Percentiles rank a stretch among this genome's conserved stretches.
phyloP scores from a whole-genome alignment of 306 rosid species.

The apple (Malus domestica) region DNA sequence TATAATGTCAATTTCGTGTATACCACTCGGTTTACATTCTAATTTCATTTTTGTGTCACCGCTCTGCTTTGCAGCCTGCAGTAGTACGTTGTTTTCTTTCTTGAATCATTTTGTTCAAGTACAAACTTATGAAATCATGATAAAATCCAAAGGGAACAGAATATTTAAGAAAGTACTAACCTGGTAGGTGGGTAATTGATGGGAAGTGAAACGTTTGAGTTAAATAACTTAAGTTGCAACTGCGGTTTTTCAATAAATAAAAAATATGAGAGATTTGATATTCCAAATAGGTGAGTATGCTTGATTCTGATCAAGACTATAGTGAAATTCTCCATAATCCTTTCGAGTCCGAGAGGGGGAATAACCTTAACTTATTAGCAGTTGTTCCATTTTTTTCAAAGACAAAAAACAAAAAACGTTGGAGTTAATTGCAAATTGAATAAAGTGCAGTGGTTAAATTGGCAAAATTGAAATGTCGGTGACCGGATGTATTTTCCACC shows the following conservation, averaged over 20 bases:
- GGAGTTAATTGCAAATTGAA: background rate
- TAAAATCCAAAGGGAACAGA: background rate
- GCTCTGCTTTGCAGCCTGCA: background rate
- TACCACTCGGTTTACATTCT: background rate
- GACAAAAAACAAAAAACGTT: too few relatives aligned
- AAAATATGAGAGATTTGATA: too few relatives aligned
- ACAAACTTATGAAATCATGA: background rate
- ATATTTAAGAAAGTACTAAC: background rate
- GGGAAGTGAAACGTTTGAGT: too few relatives aligned
- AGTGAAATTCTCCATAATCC: too few relatives aligned
- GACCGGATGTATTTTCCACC: background rate
- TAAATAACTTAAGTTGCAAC: too few relatives aligned
- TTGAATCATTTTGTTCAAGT: background rate
- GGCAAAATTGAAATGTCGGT: too few relatives aligned
- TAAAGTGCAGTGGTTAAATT: too few relatives aligned
- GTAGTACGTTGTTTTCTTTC: background rate
- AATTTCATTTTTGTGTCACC: background rate
- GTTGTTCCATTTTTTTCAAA: fast-evolving
- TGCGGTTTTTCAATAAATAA: too few relatives aligned
- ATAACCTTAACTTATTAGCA: too few relatives aligned
- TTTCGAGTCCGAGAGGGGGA: too few relatives aligned
- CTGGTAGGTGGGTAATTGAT: background rate
- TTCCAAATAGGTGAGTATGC: too few relatives aligned
- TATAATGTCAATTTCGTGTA: background rate
- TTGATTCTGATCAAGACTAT: fast-evolving